These are phyloP conservation scores for Fremontodendron californicum DNA, from an alignment of 345 rosid genomes.

Conservation along the genomic window DNA sequence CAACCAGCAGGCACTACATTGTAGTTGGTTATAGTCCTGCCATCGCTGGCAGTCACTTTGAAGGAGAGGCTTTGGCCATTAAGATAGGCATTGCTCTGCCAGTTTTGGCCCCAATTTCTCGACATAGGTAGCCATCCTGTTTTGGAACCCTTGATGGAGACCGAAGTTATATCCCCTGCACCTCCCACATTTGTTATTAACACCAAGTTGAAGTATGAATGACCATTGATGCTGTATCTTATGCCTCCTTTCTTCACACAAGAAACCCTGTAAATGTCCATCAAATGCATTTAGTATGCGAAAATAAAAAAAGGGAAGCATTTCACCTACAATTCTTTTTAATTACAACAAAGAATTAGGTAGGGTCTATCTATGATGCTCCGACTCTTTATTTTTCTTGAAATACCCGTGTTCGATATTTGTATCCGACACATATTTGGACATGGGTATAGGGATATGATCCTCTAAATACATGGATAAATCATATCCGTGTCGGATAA, in stretches of 20 bases:
- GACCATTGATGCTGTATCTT: conserved; percentile 55
- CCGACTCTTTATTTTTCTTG: no score
- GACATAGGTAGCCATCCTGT: conserved; percentile 33
- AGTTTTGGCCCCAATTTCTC: conserved; percentile 43
- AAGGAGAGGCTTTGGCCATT: conserved; percentile 37
- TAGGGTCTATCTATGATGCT: no score
- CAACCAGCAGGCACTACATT: conserved; percentile 28
- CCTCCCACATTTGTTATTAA: conserved; percentile 33
- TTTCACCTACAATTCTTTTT: no score
- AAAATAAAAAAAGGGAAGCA: no score
- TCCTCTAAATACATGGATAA: no score
- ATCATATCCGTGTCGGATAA: no score
- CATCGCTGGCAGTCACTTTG: conserved; percentile 24
- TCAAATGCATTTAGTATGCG: no score
- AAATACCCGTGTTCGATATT: no score
- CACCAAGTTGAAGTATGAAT: conserved; percentile 57
- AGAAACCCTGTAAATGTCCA: conserved; percentile 34
- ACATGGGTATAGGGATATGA: no score
- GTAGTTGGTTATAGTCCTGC: conserved; percentile 19
- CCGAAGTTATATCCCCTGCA: conserved; percentile 24
- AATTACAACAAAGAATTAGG: no score
- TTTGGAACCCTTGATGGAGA: conserved; percentile 29
- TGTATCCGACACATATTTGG: no score
- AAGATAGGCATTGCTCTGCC: conserved; percentile 34
- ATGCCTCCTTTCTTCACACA: conserved; percentile 61